Evolutionary conservation across 768 basidiomycete species (phyloP), one percentile per base, ranked within the genome.

Genomic region (Lactarius psammicola): DNA sequence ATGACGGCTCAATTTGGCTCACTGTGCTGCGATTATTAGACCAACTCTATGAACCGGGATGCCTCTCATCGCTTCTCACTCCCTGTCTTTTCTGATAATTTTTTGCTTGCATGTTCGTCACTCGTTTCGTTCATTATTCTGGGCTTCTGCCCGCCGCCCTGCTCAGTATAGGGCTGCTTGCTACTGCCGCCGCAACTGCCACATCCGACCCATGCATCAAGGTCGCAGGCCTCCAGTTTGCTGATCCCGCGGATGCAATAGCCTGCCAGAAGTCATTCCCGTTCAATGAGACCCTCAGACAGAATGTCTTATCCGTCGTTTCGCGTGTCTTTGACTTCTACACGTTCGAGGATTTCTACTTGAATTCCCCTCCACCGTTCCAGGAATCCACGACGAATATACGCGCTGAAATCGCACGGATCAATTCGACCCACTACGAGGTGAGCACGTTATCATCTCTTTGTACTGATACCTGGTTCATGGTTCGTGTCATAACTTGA

Each of bases 381-480:
- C 74, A 78, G 63, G 75, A 83, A 64, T 85, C 84, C 0, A 87
- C 84, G 0, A 74, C 75, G 13, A 76, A 88, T 69, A 85, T 88
- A 56, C 79, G 84, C 7, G 79, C 77, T 0, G 78, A 80, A 2
- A 73, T 87, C 34, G 76, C 77, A 2, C 76, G 77, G 60, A 80
- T 87, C 38, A 83, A 83, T 66, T 71, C 69, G 2, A 83, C 84
- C 3, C 75, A 74, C 46, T 88, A 80, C 55, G 73, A 72, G 67
- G 85, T 84, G 64, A 62, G 75, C 55, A 7, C 15, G 11, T 36
- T 56, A 9, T 36, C 10, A 15, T 0, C 34, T 5, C 40, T 42
- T 4, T 31, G 17, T 10, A 13, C 3, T 3, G 11, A 11, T 20
- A 5, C 13, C 36, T 26, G 10, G 17, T 33, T 66, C 11, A 62